Evolutionary conservation across 331 rosid species (phyloP), one percentile per base, ranked within the genome.

Genomic region (Spiraea crenata): DNA sequence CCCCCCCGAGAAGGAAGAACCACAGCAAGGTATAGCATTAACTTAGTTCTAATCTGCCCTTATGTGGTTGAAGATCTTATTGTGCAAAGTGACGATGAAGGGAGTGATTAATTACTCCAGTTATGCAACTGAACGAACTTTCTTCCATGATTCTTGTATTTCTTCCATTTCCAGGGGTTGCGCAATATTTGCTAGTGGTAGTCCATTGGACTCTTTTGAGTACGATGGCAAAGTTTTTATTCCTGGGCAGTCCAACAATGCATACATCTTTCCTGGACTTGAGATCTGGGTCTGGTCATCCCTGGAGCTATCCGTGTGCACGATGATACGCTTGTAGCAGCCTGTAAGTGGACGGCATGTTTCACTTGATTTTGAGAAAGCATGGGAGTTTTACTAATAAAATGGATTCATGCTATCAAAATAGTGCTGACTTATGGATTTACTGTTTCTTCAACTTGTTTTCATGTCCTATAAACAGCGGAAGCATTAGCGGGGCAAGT

Each of bases 211-310:
- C 71, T 89, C 90, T 3, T 81, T 95, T 39, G 81, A 86, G 68
- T 91, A 86, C 70, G 80, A 86, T 2, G 99, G 97, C 59, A 91
- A 85, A 83, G 86, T 84, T 69, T 91, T 80, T 72, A 84, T 86
- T 58, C 90, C 97, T 49, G 99, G 97, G 67, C 89, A 95, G 97
- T 80, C 96, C 85, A 95, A 95, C 88, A 95, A 95, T 85, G 97
- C 99, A 71, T 95, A 95, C 96, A 89, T 95, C 58, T 95, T 95
- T 63, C 99, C 97, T 11, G 99, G 99, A 16, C 77, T 91, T 1
- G 99, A 98, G n/a, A n/a, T 54, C 76, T 95, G 77, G 99, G 99
- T 74, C 70, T 95, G 81, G 85, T 95, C 74, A 89, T 89, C 59
- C 89, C 98, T 5, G 99, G 98, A 52, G 98, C 99, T 46, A 89